Conservation (phyloP, 202 grass and related monocot genomes). For the Brachypodium distachyon region DNA sequence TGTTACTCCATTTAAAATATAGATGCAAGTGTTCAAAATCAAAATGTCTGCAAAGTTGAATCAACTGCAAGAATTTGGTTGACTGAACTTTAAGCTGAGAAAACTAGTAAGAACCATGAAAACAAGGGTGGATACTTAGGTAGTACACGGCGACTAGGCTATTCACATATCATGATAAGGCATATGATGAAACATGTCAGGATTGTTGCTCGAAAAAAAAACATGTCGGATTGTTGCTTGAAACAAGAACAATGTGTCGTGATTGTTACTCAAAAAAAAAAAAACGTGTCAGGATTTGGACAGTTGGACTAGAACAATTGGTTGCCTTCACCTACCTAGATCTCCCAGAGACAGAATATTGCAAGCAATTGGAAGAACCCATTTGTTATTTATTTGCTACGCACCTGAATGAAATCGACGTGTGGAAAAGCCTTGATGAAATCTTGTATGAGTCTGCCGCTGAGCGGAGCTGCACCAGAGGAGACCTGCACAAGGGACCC, state of each 20-base stretch:
- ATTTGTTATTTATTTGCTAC: background rate
- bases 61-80: background rate
- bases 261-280: too few relatives aligned
- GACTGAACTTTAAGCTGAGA: background rate
- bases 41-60: background rate
- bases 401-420: constrained; percentile 84
- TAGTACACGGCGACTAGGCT: background rate
- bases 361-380: background rate
- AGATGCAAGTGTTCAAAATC: background rate
- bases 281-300: background rate
- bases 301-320: background rate
- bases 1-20: background rate
- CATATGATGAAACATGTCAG: background rate
- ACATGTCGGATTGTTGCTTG: too few relatives aligned
- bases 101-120: background rate
- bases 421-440: constrained; percentile 54
- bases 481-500: constrained; percentile 57
- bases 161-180: background rate
- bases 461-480: constrained; percentile 55
- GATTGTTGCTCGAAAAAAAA: too few relatives aligned
- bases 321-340: background rate
- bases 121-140: background rate
- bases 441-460: constrained; percentile 27
- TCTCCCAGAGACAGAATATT: background rate
- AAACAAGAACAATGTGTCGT: too few relatives aligned